Percentiles rank a stretch among this genome's conserved stretches.
These are phyloP conservation scores for Sarcodon aspratus DNA, from an alignment of 768 basidiomycete species.

Conservation along the genomic window DNA sequence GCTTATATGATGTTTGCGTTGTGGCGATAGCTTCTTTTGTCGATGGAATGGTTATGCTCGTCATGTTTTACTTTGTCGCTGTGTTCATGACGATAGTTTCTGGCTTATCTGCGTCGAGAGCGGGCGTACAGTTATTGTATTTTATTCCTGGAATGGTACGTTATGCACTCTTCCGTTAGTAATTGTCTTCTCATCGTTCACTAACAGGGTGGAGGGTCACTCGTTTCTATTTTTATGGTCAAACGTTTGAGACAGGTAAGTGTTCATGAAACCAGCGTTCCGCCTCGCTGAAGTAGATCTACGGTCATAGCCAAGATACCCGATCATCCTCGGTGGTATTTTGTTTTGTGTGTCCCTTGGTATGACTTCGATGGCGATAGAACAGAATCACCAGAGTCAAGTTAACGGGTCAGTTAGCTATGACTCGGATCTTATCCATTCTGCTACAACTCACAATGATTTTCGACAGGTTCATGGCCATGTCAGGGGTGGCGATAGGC, in stretches of 20 bases:
- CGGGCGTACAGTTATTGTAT: conserved; percentile 39
- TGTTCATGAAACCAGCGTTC: not conserved
- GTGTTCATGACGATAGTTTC: conserved; percentile 39
- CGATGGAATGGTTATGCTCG: conserved; percentile 36
- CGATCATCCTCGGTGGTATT: conserved; percentile 26
- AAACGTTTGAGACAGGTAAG: conserved; percentile 24
- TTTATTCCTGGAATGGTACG: conserved; percentile 38
- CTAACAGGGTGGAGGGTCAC: conserved; percentile 26
- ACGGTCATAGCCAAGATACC: conserved; percentile 24
- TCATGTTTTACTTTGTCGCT: conserved; percentile 43
- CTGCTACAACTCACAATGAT: not conserved
- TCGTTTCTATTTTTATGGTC: conserved; percentile 23
- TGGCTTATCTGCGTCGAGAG: conserved; percentile 24
- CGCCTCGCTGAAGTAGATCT: not conserved
- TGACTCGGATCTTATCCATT: not conserved
- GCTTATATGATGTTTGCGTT: conserved; percentile 27
- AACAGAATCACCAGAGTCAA: conserved; percentile 20
- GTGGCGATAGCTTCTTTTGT: conserved; percentile 26
- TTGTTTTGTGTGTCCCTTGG: conserved; percentile 30
- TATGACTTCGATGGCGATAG: conserved; percentile 29
- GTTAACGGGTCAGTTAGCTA: conserved; percentile 23
- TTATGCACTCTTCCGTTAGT: not conserved
- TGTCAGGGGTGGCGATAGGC: conserved; percentile 34
- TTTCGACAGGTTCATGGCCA: conserved; percentile 27
- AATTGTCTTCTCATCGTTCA: not conserved